Evolutionary conservation across 495 filamentous ascomycete genomes (phyloP), one percentile per base, ranked within the genome.

Genomic region (Thermochaetoides thermophila): DNA sequence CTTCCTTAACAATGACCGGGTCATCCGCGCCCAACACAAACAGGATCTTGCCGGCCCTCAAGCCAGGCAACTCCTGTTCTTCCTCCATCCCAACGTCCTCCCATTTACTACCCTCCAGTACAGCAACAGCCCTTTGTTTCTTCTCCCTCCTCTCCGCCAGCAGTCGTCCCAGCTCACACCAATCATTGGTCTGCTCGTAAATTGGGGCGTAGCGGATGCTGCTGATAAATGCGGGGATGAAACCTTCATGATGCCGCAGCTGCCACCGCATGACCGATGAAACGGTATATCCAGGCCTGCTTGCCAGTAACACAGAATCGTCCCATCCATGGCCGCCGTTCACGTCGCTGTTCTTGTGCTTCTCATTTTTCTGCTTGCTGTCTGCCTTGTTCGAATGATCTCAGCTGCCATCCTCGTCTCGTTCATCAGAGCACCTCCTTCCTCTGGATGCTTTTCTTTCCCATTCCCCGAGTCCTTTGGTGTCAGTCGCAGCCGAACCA

Each of bases 401-500:
- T 48, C 46, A 4, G 35, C 27, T 0, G 55, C 56, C 32, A 55
- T 39, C 21, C 29, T 35, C 21, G 49, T 46, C 31, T 55, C 52
- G 1, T 38, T 46, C 8, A 30, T 34, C n/a, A n/a, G n/a, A n/a
- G n/a, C n/a, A n/a, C n/a, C n/a, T n/a, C n/a, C n/a, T n/a, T n/a
- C n/a, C n/a, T n/a, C n/a, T n/a, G n/a, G n/a, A n/a, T n/a, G n/a
- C n/a, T n/a, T n/a, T 22, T 39, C 46, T 5, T 34, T 29, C 7
- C 27, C 31, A 27, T 21, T 27, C 13, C 21, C 35, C n/a, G 16
- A 16, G 7, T 34, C 20, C 19, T n/a, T 23, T 19, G 47, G 51
- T 31, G 55, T 53, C 3, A 87, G 55, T 18, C 81, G 62, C 18
- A 61, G 43, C 10, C 55, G 48, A 2, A 83, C 71, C 7, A 78